Percentiles rank a stretch among this genome's conserved stretches.
These are phyloP conservation scores for Nitzschia sp. DNA, from an alignment of 108 stramenopile species.

Conservation along the genomic window DNA sequence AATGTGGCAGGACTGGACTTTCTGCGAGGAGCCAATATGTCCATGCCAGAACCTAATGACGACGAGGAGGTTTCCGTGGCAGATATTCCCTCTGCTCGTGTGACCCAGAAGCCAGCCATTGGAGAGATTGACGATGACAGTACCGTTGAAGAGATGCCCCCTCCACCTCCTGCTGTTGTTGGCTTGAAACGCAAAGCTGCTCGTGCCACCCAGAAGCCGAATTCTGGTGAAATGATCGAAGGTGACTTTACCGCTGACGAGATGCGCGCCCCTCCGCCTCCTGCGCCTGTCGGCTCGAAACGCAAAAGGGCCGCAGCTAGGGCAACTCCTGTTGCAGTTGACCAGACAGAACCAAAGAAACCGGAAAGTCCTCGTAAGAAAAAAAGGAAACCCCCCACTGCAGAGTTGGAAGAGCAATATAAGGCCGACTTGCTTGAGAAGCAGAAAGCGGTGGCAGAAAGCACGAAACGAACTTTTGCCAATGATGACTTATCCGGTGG, in stretches of 20 bases:
- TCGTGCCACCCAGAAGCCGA: too few relatives aligned
- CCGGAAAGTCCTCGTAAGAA: too few relatives aligned
- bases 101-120: neutral
- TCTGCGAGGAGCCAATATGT: neutral
- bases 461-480: conserved; percentile 1
- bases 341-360: neutral
- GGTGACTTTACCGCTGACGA: neutral
- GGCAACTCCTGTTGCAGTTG: neutral
- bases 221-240: too few relatives aligned
- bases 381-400: neutral
- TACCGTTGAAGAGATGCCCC: neutral
- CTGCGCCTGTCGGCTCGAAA: neutral
- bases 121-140: neutral
- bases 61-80: neutral
- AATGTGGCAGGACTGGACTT: conserved; percentile 18
- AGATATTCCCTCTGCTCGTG: neutral
- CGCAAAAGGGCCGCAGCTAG: neutral
- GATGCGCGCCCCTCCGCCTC: neutral
- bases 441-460: conserved; percentile 1
- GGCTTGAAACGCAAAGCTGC: neutral
- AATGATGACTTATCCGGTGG: conserved; percentile 3
- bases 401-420: neutral
- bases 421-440: conserved; percentile 1
- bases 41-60: neutral
- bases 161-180: neutral